Percentiles rank a stretch among this genome's conserved stretches.
Evolutionary conservation across 768 basidiomycete species (phyloP).

Genomic region (Leucogyrophana mollusca): DNA sequence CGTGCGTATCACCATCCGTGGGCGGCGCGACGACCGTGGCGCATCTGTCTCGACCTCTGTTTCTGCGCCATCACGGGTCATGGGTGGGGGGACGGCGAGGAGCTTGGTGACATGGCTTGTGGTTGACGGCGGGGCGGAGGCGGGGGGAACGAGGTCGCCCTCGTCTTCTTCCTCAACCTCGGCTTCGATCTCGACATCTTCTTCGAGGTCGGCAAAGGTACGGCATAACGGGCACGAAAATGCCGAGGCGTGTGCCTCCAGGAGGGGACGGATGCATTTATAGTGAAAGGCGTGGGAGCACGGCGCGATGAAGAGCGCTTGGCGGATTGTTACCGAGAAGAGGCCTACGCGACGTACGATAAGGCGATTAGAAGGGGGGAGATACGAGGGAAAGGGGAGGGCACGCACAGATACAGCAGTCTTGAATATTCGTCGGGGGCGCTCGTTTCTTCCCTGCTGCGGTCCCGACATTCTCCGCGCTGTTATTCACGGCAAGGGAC

Average conservation of each 20-base stretch:
- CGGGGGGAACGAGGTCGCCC: background rate
- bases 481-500: slow-evolving; percentile 50
- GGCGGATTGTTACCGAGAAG: slow-evolving; percentile 89
- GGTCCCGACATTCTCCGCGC: slow-evolving; percentile 14
- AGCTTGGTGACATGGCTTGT: slow-evolving; percentile 8
- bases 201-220: slow-evolving; percentile 92
- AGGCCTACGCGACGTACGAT: slow-evolving; percentile 38
- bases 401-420: slow-evolving; percentile 90
- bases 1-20: slow-evolving; percentile 25
- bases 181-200: slow-evolving; percentile 81
- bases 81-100: slow-evolving; percentile 20
- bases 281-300: slow-evolving; percentile 97
- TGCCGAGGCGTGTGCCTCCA: slow-evolving; percentile 85
- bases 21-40: slow-evolving; percentile 10
- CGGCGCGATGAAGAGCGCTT: slow-evolving; percentile 96
- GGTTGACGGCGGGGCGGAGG: background rate
- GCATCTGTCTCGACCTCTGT: slow-evolving; percentile 31
- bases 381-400: background rate
- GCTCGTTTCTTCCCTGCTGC: slow-evolving; percentile 21
- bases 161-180: slow-evolving; percentile 30
- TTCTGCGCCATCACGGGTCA: slow-evolving; percentile 29
- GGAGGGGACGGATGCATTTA: slow-evolving; percentile 93
- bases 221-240: slow-evolving; percentile 96
- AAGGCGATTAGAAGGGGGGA: slow-evolving; percentile 3
- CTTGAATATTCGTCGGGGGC: slow-evolving; percentile 53